A percentile compares a stretch with the other conserved stretches of the same genome.
Conservation (phyloP, 257 asterid species). For the Handroanthus guayacan region DNA sequence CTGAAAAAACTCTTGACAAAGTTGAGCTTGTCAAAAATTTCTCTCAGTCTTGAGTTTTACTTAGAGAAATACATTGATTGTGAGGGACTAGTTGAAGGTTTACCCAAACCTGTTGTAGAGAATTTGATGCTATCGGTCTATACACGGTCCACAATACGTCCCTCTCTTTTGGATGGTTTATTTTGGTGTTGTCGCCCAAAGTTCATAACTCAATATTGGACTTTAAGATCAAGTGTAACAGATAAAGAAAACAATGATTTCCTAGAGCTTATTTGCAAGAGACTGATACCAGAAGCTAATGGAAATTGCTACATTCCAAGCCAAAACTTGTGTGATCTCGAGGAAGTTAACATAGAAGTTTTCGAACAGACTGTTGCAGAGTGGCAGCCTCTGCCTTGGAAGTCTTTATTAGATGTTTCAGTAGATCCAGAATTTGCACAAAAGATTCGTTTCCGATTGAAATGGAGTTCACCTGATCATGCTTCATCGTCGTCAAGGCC, state of each 20-base stretch:
- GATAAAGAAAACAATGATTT: background rate
- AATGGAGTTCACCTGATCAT: background rate
- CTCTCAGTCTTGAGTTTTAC: background rate
- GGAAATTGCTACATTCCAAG: background rate
- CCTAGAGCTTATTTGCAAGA: background rate
- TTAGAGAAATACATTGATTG: background rate
- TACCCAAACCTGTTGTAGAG: background rate
- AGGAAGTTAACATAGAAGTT: background rate
- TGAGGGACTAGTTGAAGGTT: background rate
- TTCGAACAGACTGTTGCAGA: background rate
- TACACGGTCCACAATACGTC: background rate
- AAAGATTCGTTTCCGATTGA: slow-evolving; percentile 11
- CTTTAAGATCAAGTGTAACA: background rate
- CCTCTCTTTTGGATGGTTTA: slow-evolving; percentile 6
- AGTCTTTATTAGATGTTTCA: background rate
- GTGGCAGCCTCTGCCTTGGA: background rate
- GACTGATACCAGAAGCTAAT: background rate
- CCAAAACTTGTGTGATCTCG: background rate
- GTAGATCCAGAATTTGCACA: background rate
- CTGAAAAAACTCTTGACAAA: background rate
- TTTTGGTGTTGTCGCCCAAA: slow-evolving; percentile 29
- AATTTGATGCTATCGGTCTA: background rate
- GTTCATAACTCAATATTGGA: background rate
- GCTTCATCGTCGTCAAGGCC: too few relatives aligned
- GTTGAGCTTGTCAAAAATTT: slow-evolving; percentile 9